phyloP scores from a whole-genome alignment of 2,329 filamentous ascomycete species.

The Fusarium sp. region DNA sequence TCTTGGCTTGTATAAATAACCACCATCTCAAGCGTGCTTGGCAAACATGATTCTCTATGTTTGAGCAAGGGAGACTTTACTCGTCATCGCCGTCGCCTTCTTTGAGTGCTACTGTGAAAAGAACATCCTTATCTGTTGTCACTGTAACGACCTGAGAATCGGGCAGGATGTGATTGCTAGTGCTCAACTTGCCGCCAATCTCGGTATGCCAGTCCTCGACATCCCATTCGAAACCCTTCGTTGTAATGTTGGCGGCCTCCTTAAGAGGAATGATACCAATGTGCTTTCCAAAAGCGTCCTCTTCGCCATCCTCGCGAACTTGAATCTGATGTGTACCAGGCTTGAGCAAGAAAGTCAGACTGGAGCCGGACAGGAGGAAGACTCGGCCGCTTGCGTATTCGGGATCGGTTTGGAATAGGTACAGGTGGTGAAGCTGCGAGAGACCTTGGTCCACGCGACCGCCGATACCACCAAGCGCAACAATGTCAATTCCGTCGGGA shows the following conservation, averaged over 20 bases:
- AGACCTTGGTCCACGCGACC: conserved; percentile 94
- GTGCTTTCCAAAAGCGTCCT: conserved; percentile 76
- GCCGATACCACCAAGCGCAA: conserved; percentile 85
- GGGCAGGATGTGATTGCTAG: conserved; percentile 79
- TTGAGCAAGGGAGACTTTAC: conserved; percentile 16
- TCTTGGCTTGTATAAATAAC: conserved; percentile 28
- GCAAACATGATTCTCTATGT: conserved; percentile 1
- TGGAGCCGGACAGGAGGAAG: conserved; percentile 84
- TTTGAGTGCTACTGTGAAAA: conserved; percentile 78
- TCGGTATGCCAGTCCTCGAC: conserved; percentile 82
- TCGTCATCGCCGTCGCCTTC: conserved; percentile 51
- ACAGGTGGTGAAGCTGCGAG: conserved; percentile 88
- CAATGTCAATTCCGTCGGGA: conserved; percentile 66
- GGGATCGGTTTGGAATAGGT: conserved; percentile 66
- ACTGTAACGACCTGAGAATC: conserved; percentile 70
- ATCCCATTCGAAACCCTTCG: conserved; percentile 89
- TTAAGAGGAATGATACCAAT: conserved; percentile 88
- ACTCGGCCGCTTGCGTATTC: conserved; percentile 66
- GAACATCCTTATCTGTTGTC: conserved; percentile 69
- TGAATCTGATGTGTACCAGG: conserved; percentile 74
- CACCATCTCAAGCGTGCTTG: conserved; percentile 9
- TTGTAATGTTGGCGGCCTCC: conserved; percentile 81
- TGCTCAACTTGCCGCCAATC: conserved; percentile 79
- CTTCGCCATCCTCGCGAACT: conserved; percentile 63
- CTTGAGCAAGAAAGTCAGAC: conserved; percentile 84